These are phyloP conservation scores for Carex sylvatica DNA, from an alignment of 202 grass and related monocot genomes.

Conservation along the genomic window DNA sequence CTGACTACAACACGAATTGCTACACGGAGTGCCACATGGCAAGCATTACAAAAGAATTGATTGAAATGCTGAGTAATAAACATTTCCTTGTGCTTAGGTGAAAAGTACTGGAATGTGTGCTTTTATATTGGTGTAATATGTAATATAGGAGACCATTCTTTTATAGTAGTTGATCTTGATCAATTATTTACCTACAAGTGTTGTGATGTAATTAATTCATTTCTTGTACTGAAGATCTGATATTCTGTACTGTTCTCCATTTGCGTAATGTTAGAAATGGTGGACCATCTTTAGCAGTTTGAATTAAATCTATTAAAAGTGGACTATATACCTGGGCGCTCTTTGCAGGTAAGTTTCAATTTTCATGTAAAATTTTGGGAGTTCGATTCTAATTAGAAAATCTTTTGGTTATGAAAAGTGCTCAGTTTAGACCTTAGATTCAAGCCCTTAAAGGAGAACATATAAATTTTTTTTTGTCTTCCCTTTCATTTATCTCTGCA, in stretches of 20 bases:
- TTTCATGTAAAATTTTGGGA: no score
- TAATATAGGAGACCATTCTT: constrained; percentile 3
- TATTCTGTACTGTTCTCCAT: neutral
- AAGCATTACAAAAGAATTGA: neutral
- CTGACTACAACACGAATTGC: neutral
- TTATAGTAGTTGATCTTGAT: neutral
- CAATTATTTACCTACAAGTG: no score
- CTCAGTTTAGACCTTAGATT: no score
- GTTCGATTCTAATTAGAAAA: no score
- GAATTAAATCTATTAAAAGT: no score
- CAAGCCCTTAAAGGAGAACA: no score
- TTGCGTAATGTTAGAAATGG: neutral
- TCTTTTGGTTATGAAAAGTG: no score
- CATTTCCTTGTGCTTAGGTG: neutral
- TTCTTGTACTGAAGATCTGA: neutral
- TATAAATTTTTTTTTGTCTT: no score
- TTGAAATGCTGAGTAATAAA: constrained; percentile 2
- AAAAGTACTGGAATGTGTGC: neutral
- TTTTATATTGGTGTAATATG: constrained; percentile 4
- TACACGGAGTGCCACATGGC: neutral
- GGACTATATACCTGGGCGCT: no score
- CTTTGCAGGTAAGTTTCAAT: no score
- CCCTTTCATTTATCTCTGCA: no score
- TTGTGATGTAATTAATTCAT: neutral
- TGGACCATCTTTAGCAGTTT: no score